Evolutionary conservation across 164 flowering plant genomes (phyloP).

Genomic region (Kalanchoe fedtschenkoi): DNA sequence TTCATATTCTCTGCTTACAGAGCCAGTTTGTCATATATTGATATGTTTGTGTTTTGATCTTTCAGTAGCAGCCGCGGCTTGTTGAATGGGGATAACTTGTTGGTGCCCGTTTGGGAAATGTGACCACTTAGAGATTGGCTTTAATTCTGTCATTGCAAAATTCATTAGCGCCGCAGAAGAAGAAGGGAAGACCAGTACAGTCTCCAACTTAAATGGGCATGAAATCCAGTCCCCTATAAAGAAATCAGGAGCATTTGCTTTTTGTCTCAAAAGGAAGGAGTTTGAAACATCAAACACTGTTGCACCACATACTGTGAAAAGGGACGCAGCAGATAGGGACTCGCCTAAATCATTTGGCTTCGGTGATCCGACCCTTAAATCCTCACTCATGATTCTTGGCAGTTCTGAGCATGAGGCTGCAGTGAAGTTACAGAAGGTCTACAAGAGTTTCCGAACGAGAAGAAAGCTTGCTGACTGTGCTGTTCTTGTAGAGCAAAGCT

Average conservation of each 20-base stretch:
- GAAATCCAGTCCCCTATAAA: constrained; percentile 37
- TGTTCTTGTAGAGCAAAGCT: constrained; percentile 75
- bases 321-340: too few species aligned
- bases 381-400: constrained; percentile 18
- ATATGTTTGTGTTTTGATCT: constrained; percentile 4
- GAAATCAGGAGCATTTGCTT: constrained; percentile 33
- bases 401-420: constrained; percentile 73
- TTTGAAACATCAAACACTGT: constrained; percentile 25
- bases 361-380: constrained; percentile 8
- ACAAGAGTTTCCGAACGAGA: constrained; percentile 85
- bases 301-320: background rate
- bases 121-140: constrained; percentile 28
- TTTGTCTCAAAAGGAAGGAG: constrained; percentile 37
- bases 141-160: constrained; percentile 42
- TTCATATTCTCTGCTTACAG: background rate
- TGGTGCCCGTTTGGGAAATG: constrained; percentile 46
- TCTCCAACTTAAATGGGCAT: constrained; percentile 47
- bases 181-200: constrained; percentile 24
- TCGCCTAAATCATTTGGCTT: constrained; percentile 14
- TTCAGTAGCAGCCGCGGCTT: constrained; percentile 11
- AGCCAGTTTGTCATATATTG: background rate
- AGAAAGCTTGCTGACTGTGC: constrained; percentile 94
- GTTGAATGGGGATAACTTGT: constrained; percentile 48
- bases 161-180: constrained; percentile 44
- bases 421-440: constrained; percentile 80